Evolutionary conservation across 257 asterid genomes (phyloP).

Genomic region (Lycium ferocissimum): DNA sequence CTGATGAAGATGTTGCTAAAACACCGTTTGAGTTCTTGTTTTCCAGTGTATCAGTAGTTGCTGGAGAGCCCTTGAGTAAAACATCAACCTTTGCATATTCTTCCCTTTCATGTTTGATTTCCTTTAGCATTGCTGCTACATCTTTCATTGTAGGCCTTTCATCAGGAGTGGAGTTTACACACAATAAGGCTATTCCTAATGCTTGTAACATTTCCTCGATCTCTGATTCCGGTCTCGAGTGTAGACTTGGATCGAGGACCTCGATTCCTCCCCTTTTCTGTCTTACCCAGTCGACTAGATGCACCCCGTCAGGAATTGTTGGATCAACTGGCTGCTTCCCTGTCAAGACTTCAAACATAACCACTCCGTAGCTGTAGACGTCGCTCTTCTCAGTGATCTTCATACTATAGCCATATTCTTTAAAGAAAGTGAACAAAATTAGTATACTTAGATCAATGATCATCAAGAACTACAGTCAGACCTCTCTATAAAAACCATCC

Average conservation of each 20-base stretch:
- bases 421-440: not conserved
- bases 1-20: conserved; percentile 47
- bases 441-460: not conserved
- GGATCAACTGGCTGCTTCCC: conserved; percentile 63
- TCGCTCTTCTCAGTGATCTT: conserved; percentile 56
- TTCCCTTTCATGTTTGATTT: conserved; percentile 58
- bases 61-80: conserved; percentile 42
- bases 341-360: conserved; percentile 52
- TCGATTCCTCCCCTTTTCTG: conserved; percentile 41
- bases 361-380: conserved; percentile 58
- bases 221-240: conserved; percentile 45
- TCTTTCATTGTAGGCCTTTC: conserved; percentile 63
- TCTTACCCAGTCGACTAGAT: conserved; percentile 53
- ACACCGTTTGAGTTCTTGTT: conserved; percentile 28
- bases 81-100: conserved; percentile 49
- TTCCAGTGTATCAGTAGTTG: conserved; percentile 22
- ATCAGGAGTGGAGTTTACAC: conserved; percentile 50
- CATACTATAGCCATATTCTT: conserved; percentile 58
- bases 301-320: conserved; percentile 55
- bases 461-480: not conserved
- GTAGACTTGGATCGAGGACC: conserved; percentile 45
- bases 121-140: conserved; percentile 63
- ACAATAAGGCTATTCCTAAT: conserved; percentile 52
- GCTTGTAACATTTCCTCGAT: conserved; percentile 53
- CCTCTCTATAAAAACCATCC: too few species aligned